phyloP scores from a whole-genome alignment of 2,329 filamentous ascomycete genomes.

The Colletotrichum higginsianum region DNA sequence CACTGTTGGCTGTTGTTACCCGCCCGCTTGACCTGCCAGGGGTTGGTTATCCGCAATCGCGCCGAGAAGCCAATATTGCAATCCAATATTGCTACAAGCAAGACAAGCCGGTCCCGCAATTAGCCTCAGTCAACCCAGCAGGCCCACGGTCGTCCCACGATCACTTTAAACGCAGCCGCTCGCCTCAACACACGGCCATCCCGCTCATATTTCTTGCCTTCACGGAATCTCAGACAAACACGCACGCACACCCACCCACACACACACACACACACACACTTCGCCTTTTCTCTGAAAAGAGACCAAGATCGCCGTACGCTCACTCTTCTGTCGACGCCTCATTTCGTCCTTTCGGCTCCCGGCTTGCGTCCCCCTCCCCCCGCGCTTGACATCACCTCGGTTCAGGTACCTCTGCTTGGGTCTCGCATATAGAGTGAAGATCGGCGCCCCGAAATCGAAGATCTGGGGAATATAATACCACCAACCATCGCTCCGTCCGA shows the following conservation, averaged over 20 bases:
- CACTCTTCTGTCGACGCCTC: conserved; percentile 18
- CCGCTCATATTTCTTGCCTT: conserved; percentile 13
- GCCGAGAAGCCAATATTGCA: conserved; percentile 41
- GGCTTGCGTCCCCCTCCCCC: conserved; percentile 4
- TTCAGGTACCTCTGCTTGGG: conserved; percentile 33
- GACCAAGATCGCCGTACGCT: conserved; percentile 17
- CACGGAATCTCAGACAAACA: conserved; percentile 24
- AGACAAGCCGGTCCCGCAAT: conserved; percentile 39
- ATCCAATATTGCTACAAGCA: conserved; percentile 41
- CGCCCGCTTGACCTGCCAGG: conserved; percentile 24
- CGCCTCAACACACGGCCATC: conserved; percentile 29
- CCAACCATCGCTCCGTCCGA: conserved; percentile 27
- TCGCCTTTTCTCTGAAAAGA: conserved; percentile 13
- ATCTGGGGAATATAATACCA: conserved; percentile 42
- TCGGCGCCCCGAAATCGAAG: conserved; percentile 36
- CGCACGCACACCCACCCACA: not conserved
- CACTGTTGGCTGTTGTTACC: conserved; percentile 21
- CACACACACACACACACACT: conserved; percentile 17
- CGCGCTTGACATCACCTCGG: conserved; percentile 38
- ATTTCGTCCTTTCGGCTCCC: conserved; percentile 16
- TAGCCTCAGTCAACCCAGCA: conserved; percentile 35
- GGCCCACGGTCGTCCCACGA: conserved; percentile 38
- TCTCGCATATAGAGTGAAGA: conserved; percentile 34
- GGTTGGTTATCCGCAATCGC: conserved; percentile 41
- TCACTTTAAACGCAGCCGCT: conserved; percentile 34